These are phyloP conservation scores for Trichoderma aggressivum DNA, from an alignment of 2,329 filamentous ascomycete species.

Conservation along the genomic window DNA sequence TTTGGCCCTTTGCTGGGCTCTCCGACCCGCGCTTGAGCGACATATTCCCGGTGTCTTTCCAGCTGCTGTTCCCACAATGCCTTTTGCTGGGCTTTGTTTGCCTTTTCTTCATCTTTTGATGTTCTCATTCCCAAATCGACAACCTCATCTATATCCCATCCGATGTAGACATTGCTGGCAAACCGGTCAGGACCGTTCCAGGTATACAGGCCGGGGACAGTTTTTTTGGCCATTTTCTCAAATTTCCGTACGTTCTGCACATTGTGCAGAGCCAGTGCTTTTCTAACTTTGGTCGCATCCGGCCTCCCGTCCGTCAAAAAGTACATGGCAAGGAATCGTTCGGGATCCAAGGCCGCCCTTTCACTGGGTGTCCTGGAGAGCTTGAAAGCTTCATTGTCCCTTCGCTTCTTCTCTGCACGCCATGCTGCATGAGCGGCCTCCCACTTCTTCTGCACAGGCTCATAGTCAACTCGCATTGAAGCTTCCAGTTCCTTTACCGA, in stretches of 20 bases:
- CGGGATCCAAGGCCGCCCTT: neutral
- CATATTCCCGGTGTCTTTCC: neutral
- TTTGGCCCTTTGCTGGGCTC: neutral
- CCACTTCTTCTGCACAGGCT: conserved; percentile 6
- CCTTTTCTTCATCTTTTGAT: neutral
- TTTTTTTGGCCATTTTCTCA: neutral
- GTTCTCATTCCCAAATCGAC: neutral
- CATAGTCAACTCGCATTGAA: conserved; percentile 10
- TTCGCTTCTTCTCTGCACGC: neutral
- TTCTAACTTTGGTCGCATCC: neutral
- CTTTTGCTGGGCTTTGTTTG: neutral
- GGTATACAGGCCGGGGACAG: neutral
- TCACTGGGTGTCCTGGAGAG: neutral
- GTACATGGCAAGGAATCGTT: neutral
- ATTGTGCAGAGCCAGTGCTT: neutral
- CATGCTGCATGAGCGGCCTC: neutral
- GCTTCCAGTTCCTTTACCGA: conserved; percentile 1
- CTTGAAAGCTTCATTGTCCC: neutral
- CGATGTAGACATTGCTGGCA: neutral
- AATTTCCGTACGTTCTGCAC: neutral
- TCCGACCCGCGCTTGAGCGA: neutral
- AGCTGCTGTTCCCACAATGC: neutral
- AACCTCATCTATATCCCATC: neutral
- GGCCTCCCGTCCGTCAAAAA: conserved; percentile 1
- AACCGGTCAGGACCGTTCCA: no score